Evolutionary conservation across 805 yeast genomes (phyloP).

Genomic region (Kodamaea laetipori): DNA sequence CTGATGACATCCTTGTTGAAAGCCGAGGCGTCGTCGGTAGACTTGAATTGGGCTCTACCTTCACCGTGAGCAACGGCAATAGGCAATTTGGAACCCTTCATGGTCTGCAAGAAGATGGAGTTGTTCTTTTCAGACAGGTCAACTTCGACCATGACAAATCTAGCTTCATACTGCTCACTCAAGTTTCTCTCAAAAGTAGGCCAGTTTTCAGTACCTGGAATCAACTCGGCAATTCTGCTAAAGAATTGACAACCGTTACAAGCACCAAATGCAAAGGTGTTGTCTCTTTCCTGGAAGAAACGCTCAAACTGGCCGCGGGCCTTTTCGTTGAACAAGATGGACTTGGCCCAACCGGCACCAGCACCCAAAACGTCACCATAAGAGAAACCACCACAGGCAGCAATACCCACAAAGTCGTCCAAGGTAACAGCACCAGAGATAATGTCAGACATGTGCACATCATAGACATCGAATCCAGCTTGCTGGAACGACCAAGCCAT

Average conservation of each 20-base stretch:
- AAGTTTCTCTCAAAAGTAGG: slow-evolving; percentile 89
- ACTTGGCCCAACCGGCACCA: slow-evolving; percentile 98
- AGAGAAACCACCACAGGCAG: slow-evolving; percentile 99
- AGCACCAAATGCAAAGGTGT: slow-evolving; percentile 96
- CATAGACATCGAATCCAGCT: slow-evolving; percentile 93
- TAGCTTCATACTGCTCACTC: slow-evolving; percentile 95
- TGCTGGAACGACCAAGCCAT: slow-evolving; percentile 97
- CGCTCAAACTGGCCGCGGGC: slow-evolving; percentile 74
- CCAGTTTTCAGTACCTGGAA: slow-evolving; percentile 96
- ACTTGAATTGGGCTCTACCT: slow-evolving; percentile 80
- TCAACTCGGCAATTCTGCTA: slow-evolving; percentile 78
- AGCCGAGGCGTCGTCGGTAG: slow-evolving; percentile 40
- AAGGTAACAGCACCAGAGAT: slow-evolving; percentile 70
- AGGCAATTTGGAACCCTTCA: slow-evolving; percentile 93
- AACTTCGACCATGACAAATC: slow-evolving; percentile 87
- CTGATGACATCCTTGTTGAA: slow-evolving; percentile 66
- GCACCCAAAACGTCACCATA: slow-evolving; percentile 99
- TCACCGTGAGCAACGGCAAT: slow-evolving; percentile 99
- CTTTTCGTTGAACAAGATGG: slow-evolving; percentile 79
- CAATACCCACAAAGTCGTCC: slow-evolving; percentile 84
- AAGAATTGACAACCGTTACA: slow-evolving; percentile 98
- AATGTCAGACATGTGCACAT: slow-evolving; percentile 95
- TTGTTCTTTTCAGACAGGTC: slow-evolving; percentile 50
- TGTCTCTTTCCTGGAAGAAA: slow-evolving; percentile 83
- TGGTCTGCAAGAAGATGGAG: slow-evolving; percentile 76